Conservation (phyloP, 1,284 basidiomycete genomes). For the Cystobasidiaceae sp. region DNA sequence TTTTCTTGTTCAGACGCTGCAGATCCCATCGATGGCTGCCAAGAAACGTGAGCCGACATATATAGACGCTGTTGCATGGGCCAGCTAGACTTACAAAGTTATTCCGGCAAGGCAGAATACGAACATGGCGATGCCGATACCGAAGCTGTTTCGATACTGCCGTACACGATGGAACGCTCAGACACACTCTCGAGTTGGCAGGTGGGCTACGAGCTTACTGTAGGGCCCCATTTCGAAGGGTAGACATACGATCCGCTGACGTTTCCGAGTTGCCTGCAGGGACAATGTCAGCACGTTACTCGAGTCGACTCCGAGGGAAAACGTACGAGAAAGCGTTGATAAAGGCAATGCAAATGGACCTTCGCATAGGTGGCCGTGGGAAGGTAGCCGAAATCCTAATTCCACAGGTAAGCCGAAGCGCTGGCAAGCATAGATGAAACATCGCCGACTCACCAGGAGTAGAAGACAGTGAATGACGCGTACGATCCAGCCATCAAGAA, state of each 20-base stretch:
- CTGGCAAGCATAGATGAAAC: slow-evolving; percentile 57
- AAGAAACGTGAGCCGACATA: not conserved
- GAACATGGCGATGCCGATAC: slow-evolving; percentile 31
- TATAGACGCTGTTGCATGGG: not conserved
- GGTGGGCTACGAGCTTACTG: not conserved
- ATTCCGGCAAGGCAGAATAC: slow-evolving; percentile 32
- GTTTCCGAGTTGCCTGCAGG: slow-evolving; percentile 68
- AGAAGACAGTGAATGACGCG: slow-evolving; percentile 42
- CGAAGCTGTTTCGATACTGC: slow-evolving; percentile 41
- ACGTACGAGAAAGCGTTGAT: slow-evolving; percentile 45
- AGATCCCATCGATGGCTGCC: slow-evolving; percentile 35
- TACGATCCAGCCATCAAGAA: slow-evolving; percentile 72
- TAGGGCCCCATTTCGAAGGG: slow-evolving; percentile 28
- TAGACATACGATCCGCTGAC: slow-evolving; percentile 45
- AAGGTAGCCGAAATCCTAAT: slow-evolving; percentile 63
- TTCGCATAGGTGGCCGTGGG: slow-evolving; percentile 64
- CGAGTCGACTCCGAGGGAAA: not conserved
- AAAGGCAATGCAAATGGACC: slow-evolving; percentile 53
- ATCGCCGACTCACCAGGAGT: not conserved
- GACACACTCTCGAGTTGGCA: slow-evolving; percentile 33
- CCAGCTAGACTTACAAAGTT: slow-evolving; percentile 10
- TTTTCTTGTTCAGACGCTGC: slow-evolving; percentile 30
- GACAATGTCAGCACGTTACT: slow-evolving; percentile 45
- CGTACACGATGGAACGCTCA: slow-evolving; percentile 43
- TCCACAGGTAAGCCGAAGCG: no score